Percentiles rank a stretch among this genome's conserved stretches.
These are phyloP conservation scores for Paracamarosporium sp. DNA, from an alignment of 2,329 filamentous ascomycete genomes.

Conservation along the genomic window DNA sequence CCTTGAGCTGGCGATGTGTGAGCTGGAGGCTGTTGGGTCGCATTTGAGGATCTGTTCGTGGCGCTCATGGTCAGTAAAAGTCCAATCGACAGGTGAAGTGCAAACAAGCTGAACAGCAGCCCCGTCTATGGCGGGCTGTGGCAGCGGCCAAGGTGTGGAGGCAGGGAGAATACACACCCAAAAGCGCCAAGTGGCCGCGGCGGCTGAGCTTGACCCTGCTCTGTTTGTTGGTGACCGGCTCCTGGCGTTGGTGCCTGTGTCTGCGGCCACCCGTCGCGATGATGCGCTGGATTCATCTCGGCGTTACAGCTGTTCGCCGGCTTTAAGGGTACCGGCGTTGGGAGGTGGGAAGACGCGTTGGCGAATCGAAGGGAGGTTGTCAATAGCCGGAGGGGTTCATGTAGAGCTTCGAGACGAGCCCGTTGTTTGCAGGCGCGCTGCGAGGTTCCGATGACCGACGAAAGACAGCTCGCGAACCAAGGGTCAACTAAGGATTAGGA, in stretches of 20 bases:
- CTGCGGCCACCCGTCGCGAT: conserved; percentile 50
- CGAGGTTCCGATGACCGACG: conserved; percentile 19
- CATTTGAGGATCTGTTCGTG: conserved; percentile 37
- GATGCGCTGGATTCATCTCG: conserved; percentile 50
- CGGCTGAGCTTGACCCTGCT: conserved; percentile 41
- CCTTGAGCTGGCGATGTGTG: conserved; percentile 46
- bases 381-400: conserved; percentile 26
- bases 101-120: conserved; percentile 19
- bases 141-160: conserved; percentile 1
- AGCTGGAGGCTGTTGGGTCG: conserved; percentile 38
- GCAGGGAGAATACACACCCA: conserved; percentile 36
- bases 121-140: conserved; percentile 22
- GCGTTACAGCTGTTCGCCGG: conserved; percentile 39
- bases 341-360: conserved; percentile 22
- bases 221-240: conserved; percentile 52
- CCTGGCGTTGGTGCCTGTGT: conserved; percentile 57
- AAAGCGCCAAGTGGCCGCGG: conserved; percentile 44
- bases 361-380: conserved; percentile 13
- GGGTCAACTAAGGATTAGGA: conserved; percentile 19
- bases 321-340: conserved; percentile 27
- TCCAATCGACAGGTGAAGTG: conserved; percentile 16
- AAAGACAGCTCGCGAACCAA: conserved; percentile 21
- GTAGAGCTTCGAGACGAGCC: conserved; percentile 17
- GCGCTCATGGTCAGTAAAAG: conserved; percentile 24
- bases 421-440: conserved; percentile 14